Evolutionary conservation across 805 yeast genomes (phyloP), one percentile per base, ranked within the genome.

Genomic region (Kodamaea jinghongensis): DNA sequence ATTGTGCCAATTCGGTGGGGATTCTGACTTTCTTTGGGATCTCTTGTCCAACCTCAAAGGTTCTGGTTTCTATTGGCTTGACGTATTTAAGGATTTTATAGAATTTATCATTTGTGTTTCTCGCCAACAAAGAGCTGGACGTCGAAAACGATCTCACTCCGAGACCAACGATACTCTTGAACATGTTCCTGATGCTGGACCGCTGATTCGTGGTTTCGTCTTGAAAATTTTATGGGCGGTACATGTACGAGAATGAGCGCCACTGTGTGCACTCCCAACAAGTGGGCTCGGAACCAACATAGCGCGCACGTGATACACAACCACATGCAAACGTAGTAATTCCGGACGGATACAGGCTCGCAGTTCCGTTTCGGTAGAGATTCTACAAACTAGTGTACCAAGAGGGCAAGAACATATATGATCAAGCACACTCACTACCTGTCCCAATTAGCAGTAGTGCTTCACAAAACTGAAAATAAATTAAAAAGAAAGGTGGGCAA

Each of bases 41-140:
- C n/a, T 44, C 58, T 34, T 68, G 65, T 12, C 74, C 74, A 1
- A 58, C 66, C 37, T 60, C 50, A 54, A 63, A 68, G 28, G 48
- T 54, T 36, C 57, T 55, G 35, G 58, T 59, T 36, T 67, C 67
- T 8, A 68, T 54, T 3, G 67, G 65, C 50, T 61, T 63, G 45
- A 56, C 63, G 47, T 68, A 65, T 45, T 60, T 62, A 39, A 65
- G 55, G 47, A 70, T 63, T 47, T 69, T 68, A 50, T 56, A 60
- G 54, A 60, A 69, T 52, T 66, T 67, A 44, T 67, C 71, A 20
- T 43, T 32, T 10, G 39, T 41, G 40, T 31, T 41, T 30, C 43
- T 46, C 41, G 31, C 45, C 20, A 42, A 36, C 30, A 25, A 28
- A 25, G 43, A 5, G n/a, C 25, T 13, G 13, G 25, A 17, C 8